Evolutionary conservation across 768 basidiomycete species (phyloP).

Genomic region (Wakefieldia striispora): DNA sequence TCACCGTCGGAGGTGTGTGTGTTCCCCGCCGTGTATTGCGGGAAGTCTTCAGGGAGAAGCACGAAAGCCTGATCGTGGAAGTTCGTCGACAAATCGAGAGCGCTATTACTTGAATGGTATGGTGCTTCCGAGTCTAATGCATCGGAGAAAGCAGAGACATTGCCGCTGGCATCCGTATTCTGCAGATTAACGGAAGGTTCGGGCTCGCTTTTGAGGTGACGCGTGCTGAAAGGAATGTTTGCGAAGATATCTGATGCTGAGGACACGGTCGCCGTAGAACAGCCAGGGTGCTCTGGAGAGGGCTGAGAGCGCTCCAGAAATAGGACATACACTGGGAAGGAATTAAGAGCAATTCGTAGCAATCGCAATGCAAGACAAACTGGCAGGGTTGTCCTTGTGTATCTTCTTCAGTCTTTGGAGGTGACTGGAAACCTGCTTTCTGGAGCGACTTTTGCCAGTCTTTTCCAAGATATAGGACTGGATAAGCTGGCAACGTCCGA

Average conservation of each 20-base stretch:
- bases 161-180: background rate
- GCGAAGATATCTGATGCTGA: conserved; percentile 11
- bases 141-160: conserved; percentile 6
- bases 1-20: conserved; percentile 3
- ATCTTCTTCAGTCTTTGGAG: conserved; percentile 37
- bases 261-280: background rate
- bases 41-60: conserved; percentile 6
- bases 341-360: background rate
- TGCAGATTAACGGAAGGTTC: conserved; percentile 7
- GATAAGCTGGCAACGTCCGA: conserved; percentile 40
- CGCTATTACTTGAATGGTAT: background rate
- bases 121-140: conserved; percentile 5
- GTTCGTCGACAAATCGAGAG: conserved; percentile 5
- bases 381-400: conserved; percentile 30
- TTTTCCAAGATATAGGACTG: conserved; percentile 38
- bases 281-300: conserved; percentile 9
- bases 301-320: conserved; percentile 24
- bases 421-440: conserved; percentile 41
- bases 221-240: conserved; percentile 6
- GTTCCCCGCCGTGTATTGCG: conserved; percentile 2
- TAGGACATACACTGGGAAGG: conserved; percentile 20
- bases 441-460: conserved; percentile 37
- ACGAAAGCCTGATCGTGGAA: conserved; percentile 4
- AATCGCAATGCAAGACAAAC: conserved; percentile 21
- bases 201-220: conserved; percentile 14